phyloP scores from a whole-genome alignment of 495 filamentous ascomycete species.

The Tuber borchii region DNA sequence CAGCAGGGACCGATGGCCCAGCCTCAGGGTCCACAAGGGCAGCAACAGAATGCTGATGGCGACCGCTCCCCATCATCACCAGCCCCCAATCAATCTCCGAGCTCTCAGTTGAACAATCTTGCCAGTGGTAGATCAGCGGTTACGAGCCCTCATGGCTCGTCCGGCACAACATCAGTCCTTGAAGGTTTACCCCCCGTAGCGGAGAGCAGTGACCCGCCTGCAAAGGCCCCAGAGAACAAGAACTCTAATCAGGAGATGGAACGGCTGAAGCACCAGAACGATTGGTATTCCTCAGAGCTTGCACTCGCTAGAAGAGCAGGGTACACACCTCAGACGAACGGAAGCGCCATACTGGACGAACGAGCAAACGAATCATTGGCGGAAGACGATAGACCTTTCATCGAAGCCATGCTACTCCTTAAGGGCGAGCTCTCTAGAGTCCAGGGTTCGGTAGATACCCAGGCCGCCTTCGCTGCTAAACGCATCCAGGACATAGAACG shows the following conservation, averaged over 20 bases:
- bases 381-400: conserved; percentile 82
- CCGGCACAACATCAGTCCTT: conserved; percentile 16
- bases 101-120: conserved; percentile 12
- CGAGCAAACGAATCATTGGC: conserved; percentile 67
- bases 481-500: conserved; percentile 88
- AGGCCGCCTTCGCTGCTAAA: conserved; percentile 74
- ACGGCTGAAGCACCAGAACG: conserved; percentile 70
- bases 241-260: conserved; percentile 61
- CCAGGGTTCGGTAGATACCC: conserved; percentile 77
- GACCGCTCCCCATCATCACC: conserved; percentile 22
- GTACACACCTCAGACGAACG: conserved; percentile 66
- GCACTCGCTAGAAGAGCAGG: conserved; percentile 82
- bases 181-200: conserved; percentile 6
- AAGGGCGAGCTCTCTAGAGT: conserved; percentile 74
- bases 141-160: conserved; percentile 5
- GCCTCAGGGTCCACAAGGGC: conserved; percentile 9
- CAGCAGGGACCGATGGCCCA: conserved; percentile 23
- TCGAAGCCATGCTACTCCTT: conserved; percentile 91
- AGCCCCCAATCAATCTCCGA: conserved; percentile 8
- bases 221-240: conserved; percentile 1
- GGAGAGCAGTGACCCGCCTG: neutral
- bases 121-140: conserved; percentile 17
- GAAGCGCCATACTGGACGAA: conserved; percentile 69
- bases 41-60: conserved; percentile 16
- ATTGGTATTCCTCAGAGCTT: conserved; percentile 94